These are phyloP conservation scores for Pseudocercospora fuligena DNA, from an alignment of 2,329 filamentous ascomycete genomes.

Conservation along the genomic window DNA sequence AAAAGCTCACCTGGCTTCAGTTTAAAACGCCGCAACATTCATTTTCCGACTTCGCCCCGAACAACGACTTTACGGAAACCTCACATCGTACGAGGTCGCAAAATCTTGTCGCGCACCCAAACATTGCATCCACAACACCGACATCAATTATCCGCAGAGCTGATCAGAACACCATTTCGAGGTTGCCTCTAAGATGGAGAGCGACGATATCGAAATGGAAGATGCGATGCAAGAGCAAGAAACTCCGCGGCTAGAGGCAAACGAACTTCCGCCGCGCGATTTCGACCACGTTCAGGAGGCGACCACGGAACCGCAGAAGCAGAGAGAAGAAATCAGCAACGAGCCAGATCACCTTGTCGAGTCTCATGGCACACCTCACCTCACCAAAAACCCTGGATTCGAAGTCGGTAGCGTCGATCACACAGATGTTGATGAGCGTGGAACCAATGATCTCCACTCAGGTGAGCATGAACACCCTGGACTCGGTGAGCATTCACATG, in stretches of 20 bases:
- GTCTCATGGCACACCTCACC: neutral
- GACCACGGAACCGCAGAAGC: neutral
- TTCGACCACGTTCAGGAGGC: neutral
- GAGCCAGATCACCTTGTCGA: neutral
- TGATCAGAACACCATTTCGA: neutral
- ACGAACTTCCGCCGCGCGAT: neutral
- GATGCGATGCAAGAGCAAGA: neutral
- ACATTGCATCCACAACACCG: neutral
- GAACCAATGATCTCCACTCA: neutral
- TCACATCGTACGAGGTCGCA: neutral
- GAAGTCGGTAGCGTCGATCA: neutral
- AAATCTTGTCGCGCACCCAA: neutral
- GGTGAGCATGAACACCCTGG: neutral
- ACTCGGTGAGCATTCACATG: neutral
- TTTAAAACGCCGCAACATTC: neutral
- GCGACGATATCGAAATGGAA: slow-evolving; percentile 9
- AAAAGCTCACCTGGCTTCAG: slow-evolving; percentile 12
- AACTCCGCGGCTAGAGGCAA: neutral
- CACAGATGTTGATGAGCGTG: neutral
- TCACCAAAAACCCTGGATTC: neutral
- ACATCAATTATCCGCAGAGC: neutral
- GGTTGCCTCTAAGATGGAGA: neutral
- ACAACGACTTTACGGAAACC: slow-evolving; percentile 6
- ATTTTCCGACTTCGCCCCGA: neutral
- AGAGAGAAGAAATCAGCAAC: neutral